phyloP scores from a whole-genome alignment of 305 asterid species.

The Solanum chacoense region DNA sequence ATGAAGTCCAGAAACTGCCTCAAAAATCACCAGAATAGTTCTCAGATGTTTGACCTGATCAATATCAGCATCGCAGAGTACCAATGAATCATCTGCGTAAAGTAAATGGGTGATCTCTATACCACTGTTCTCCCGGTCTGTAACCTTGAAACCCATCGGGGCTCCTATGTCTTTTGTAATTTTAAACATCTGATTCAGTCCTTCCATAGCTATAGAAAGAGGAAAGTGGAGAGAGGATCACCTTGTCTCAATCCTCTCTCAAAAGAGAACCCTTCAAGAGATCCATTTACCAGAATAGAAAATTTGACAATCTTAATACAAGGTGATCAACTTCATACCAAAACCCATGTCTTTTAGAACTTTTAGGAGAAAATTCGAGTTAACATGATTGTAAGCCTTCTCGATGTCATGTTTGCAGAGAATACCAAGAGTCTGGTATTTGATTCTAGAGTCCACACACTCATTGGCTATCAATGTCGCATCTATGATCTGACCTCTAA shows the following conservation, averaged over 20 bases:
- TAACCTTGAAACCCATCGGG: background rate
- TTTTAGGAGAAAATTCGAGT: background rate
- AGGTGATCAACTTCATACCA: background rate
- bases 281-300: background rate
- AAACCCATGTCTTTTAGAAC: background rate
- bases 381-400: background rate
- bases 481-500: background rate
- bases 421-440: background rate
- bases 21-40: background rate
- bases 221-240: background rate
- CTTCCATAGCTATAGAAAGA: background rate
- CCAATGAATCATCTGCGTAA: background rate
- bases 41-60: background rate
- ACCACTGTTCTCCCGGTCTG: background rate
- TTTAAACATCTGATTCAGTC: background rate
- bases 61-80: background rate
- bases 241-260: background rate
- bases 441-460: background rate
- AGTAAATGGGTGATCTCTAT: background rate
- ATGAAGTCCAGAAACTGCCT: background rate
- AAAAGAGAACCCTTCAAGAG: background rate
- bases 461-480: background rate
- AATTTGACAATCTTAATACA: background rate
- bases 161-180: background rate
- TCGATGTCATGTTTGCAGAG: background rate